A percentile compares a stretch with the other conserved stretches of the same genome.
phyloP scores from a whole-genome alignment of 2,329 filamentous ascomycete genomes.

The Metarhizium humberi region DNA sequence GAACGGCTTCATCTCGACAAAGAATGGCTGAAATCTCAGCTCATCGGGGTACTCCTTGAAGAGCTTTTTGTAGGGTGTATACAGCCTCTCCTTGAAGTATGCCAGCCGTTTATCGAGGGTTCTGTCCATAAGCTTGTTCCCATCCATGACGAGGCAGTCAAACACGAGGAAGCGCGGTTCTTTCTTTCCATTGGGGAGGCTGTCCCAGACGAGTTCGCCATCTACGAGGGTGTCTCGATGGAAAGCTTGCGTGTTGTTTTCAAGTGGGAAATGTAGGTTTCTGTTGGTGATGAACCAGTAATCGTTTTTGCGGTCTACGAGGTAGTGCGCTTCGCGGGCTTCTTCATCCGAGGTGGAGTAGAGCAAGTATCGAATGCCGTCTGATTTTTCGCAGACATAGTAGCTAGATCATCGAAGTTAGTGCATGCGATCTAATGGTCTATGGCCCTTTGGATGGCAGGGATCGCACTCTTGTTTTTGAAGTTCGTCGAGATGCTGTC shows the following conservation, averaged over 20 bases:
- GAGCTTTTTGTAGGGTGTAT: slow-evolving; percentile 58
- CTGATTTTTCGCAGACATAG: slow-evolving; percentile 97
- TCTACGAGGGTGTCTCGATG: slow-evolving; percentile 80
- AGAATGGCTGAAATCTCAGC: slow-evolving; percentile 62
- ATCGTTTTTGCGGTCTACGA: slow-evolving; percentile 97
- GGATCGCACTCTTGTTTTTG: slow-evolving; percentile 59
- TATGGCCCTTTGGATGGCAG: neutral
- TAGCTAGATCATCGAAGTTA: slow-evolving; percentile 47
- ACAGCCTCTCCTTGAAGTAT: slow-evolving; percentile 72
- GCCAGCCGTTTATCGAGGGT: slow-evolving; percentile 83
- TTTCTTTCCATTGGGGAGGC: slow-evolving; percentile 53
- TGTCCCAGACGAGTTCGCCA: slow-evolving; percentile 86
- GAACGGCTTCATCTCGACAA: slow-evolving; percentile 80
- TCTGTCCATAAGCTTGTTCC: slow-evolving; percentile 63
- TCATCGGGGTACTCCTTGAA: slow-evolving; percentile 61
- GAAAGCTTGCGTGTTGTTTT: slow-evolving; percentile 54
- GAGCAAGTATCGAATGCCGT: slow-evolving; percentile 90
- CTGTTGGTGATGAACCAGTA: slow-evolving; percentile 73
- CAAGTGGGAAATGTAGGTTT: slow-evolving; percentile 71
- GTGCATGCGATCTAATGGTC: neutral
- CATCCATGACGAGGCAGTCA: slow-evolving; percentile 79
- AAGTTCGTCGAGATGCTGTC: slow-evolving; percentile 74
- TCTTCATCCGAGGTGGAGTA: slow-evolving; percentile 66
- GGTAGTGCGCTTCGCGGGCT: slow-evolving; percentile 64
- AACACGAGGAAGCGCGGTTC: slow-evolving; percentile 86